These are phyloP conservation scores for Paramecium caudatum DNA, from an alignment of 73 alveolate species.

Conservation along the genomic window DNA sequence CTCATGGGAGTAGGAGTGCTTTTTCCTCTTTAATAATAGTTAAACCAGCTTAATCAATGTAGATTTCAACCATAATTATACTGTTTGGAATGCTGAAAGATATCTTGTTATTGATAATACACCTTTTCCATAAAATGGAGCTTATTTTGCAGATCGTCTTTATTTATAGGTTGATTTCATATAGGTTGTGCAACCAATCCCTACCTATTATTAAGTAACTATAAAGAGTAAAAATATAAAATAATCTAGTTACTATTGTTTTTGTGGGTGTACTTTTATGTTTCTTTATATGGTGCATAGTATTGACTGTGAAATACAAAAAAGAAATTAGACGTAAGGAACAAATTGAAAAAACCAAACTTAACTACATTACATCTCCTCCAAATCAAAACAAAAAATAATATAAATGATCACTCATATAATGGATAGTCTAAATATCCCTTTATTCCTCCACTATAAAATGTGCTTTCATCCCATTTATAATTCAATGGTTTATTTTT, in stretches of 20 bases:
- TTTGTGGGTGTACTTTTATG: slow-evolving; percentile 49
- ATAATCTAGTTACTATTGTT: slow-evolving; percentile 26
- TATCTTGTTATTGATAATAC: slow-evolving; percentile 59
- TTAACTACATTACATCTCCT: slow-evolving; percentile 7
- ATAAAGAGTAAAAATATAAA: slow-evolving; percentile 25
- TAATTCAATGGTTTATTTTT: slow-evolving; percentile 58
- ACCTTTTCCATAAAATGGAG: slow-evolving; percentile 39
- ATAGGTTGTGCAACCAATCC: slow-evolving; percentile 31
- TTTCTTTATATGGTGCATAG: slow-evolving; percentile 49
- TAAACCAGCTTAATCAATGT: neutral
- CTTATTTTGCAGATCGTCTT: slow-evolving; percentile 22
- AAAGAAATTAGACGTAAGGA: slow-evolving; percentile 49
- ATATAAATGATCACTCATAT: slow-evolving; percentile 7
- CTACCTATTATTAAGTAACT: slow-evolving; percentile 39
- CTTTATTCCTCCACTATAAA: slow-evolving; percentile 53
- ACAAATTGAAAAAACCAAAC: neutral
- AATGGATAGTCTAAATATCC: slow-evolving; percentile 69
- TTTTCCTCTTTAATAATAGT: slow-evolving; percentile 17
- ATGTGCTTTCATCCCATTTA: slow-evolving; percentile 69
- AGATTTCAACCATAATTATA: neutral
- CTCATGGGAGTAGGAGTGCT: slow-evolving; percentile 50
- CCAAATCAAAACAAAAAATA: too few relatives aligned
- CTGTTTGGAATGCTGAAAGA: neutral
- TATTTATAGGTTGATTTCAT: neutral
- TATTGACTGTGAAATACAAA: slow-evolving; percentile 24